Percentiles rank a stretch among this genome's conserved stretches.
Evolutionary conservation across 2,329 filamentous ascomycete genomes (phyloP).

Genomic region (Neonectria sp.): DNA sequence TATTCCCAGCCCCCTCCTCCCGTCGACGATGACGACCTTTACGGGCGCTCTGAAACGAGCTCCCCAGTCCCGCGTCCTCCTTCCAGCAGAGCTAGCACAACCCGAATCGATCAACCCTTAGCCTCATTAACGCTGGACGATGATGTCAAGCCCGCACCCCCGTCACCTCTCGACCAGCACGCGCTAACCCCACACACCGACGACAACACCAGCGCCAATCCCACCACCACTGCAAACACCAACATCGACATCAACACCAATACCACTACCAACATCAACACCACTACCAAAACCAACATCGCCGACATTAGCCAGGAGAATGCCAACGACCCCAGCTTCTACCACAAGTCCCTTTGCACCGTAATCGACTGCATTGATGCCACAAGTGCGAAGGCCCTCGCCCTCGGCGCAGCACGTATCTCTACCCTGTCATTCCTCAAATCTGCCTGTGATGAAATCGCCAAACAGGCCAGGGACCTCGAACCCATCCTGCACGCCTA

Average conservation of each 20-base stretch:
- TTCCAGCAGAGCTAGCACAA: neutral
- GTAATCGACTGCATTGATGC: conserved; percentile 8
- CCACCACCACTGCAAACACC: too few relatives aligned
- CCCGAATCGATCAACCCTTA: neutral
- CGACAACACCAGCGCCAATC: too few relatives aligned
- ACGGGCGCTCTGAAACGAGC: neutral
- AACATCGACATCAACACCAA: too few relatives aligned
- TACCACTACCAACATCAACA: too few relatives aligned
- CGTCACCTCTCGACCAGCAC: neutral
- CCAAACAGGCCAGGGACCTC: conserved; percentile 32
- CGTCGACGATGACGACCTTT: neutral
- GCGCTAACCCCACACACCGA: conserved; percentile 6
- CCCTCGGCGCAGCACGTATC: conserved; percentile 27
- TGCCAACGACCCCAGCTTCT: conserved; percentile 24
- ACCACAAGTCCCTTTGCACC: conserved; percentile 22
- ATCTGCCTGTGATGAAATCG: conserved; percentile 31
- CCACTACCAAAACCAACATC: neutral
- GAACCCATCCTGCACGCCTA: conserved; percentile 35
- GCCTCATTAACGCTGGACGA: neutral
- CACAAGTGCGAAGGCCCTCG: conserved; percentile 10
- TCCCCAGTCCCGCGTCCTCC: neutral
- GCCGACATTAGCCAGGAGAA: conserved; percentile 6
- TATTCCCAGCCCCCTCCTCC: neutral
- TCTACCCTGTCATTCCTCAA: conserved; percentile 37
- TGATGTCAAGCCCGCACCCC: neutral